Evolutionary conservation across 495 filamentous ascomycete genomes (phyloP).

Genomic region (Aspergillus panamensis): DNA sequence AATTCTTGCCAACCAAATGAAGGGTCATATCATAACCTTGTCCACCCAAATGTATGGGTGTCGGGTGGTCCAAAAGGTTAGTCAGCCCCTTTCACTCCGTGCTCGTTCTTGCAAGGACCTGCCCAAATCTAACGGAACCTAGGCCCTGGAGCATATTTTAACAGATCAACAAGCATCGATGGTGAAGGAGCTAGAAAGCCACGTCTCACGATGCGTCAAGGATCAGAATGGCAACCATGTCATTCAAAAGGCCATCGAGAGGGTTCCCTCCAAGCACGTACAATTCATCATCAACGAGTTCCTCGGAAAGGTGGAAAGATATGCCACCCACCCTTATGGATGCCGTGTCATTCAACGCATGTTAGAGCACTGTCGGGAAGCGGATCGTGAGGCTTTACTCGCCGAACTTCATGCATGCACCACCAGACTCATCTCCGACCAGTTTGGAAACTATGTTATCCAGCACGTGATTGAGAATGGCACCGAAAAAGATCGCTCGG

Average conservation of each 20-base stretch:
- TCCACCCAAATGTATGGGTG: slow-evolving; percentile 94
- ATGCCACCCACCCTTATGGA: slow-evolving; percentile 80
- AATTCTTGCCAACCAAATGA: slow-evolving; percentile 80
- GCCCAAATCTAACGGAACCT: slow-evolving; percentile 17
- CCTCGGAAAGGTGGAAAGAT: slow-evolving; percentile 68
- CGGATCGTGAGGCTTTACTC: slow-evolving; percentile 66
- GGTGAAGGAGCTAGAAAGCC: slow-evolving; percentile 75
- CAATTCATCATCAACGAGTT: slow-evolving; percentile 88
- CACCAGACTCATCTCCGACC: slow-evolving; percentile 71
- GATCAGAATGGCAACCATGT: slow-evolving; percentile 97
- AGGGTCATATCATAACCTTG: slow-evolving; percentile 70
- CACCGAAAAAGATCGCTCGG: slow-evolving; percentile 65
- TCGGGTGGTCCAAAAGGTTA: slow-evolving; percentile 89
- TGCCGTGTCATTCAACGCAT: slow-evolving; percentile 94
- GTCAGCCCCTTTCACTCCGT: too few relatives aligned
- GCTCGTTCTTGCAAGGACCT: too few relatives aligned
- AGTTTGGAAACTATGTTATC: slow-evolving; percentile 95
- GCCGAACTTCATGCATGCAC: slow-evolving; percentile 75
- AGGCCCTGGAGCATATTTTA: slow-evolving; percentile 91
- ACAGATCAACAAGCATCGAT: slow-evolving; percentile 84
- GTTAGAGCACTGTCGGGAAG: slow-evolving; percentile 77
- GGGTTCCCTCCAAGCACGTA: slow-evolving; percentile 76
- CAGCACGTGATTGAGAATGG: slow-evolving; percentile 91
- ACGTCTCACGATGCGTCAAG: slow-evolving; percentile 76
- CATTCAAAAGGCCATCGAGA: slow-evolving; percentile 90